Evolutionary conservation across 2,329 filamentous ascomycete genomes (phyloP).

Genomic region (Clonostachys byssicola): DNA sequence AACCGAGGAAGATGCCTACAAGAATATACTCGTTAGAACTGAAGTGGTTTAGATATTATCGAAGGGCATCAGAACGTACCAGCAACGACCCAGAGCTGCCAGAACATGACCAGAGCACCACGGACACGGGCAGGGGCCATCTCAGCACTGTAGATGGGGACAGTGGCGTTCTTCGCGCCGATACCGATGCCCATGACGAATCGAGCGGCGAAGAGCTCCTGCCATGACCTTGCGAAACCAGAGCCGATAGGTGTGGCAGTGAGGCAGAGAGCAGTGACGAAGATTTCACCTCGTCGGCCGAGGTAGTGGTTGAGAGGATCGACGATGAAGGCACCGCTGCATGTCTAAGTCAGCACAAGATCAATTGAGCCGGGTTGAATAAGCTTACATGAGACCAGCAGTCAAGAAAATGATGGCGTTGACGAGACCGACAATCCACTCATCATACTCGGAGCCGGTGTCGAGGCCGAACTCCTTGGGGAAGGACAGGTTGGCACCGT

Average conservation of each 20-base stretch:
- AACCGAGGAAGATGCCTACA: conserved; percentile 31
- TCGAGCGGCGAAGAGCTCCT: conserved; percentile 61
- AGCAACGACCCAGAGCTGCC: conserved; percentile 32
- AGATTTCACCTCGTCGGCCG: conserved; percentile 54
- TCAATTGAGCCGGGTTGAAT: conserved; percentile 8
- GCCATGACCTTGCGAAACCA: conserved; percentile 63
- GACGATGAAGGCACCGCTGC: conserved; percentile 49
- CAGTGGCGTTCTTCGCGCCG: conserved; percentile 59
- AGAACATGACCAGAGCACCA: conserved; percentile 77
- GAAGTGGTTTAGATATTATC: neutral
- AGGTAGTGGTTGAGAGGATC: conserved; percentile 53
- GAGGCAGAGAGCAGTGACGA: conserved; percentile 70
- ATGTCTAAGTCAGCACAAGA: neutral
- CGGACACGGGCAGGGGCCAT: conserved; percentile 64
- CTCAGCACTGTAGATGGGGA: conserved; percentile 73
- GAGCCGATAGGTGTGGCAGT: conserved; percentile 58
- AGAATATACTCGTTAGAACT: conserved; percentile 57
- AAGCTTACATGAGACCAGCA: conserved; percentile 30
- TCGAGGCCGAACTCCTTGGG: conserved; percentile 36
- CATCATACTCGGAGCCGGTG: conserved; percentile 18
- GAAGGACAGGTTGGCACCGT: conserved; percentile 60
- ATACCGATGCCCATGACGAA: conserved; percentile 68
- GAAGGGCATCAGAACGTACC: neutral
- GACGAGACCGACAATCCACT: conserved; percentile 58
- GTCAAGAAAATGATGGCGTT: conserved; percentile 51